Evolutionary conservation across 352 stramenopile genomes (phyloP), one percentile per base, ranked within the genome.

Genomic region (Blastocystis sp.): DNA sequence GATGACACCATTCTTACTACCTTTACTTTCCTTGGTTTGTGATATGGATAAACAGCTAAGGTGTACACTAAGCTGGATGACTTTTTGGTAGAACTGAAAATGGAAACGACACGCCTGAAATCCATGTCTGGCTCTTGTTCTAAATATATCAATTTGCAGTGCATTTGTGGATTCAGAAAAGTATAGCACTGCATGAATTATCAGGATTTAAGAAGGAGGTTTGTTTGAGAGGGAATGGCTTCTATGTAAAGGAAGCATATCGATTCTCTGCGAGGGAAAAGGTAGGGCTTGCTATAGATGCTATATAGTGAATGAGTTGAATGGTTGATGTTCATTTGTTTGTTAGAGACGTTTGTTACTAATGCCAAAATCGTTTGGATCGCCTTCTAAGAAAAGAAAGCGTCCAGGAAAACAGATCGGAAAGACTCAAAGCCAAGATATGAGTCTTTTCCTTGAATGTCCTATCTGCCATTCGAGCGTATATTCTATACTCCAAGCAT

Each of bases 261-360:
- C 99, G 69, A 98, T 95, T 93, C 93, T 99, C 90, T 92, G 99
- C 76, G 97, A 99, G 92, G 99, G 97, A 97, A 97, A 99, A 94
- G 95, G 97, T 92, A 97, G 99, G 93, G 97, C 97, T 76, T 94
- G 97, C 88, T 95, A 97, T 90, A 93, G 99, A 90, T 94, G 97
- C 94, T 99, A 99, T 95, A 92, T 90, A 43, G 45, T 79, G 45
- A 80, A 63, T 80, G 56, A 62, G 26, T n/a, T 39, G 56, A 82
- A 89, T 87, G 50, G 45, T 87, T 41, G 41, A 87, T 34, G 47
- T 34, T 64, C 41, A 75, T 43, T 45, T 6, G 34, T 75, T 75
- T 43, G 34, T 75, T 34, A 34, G 29, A 59, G 20, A 59, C 50
- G 0, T 2, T 59, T 59, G 1, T 13, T 59, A 59, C 50, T 3